A percentile compares a stretch with the other conserved stretches of the same genome.
phyloP scores from a whole-genome alignment of 78 protist genomes.

The Dictyostelium firmibasis region DNA sequence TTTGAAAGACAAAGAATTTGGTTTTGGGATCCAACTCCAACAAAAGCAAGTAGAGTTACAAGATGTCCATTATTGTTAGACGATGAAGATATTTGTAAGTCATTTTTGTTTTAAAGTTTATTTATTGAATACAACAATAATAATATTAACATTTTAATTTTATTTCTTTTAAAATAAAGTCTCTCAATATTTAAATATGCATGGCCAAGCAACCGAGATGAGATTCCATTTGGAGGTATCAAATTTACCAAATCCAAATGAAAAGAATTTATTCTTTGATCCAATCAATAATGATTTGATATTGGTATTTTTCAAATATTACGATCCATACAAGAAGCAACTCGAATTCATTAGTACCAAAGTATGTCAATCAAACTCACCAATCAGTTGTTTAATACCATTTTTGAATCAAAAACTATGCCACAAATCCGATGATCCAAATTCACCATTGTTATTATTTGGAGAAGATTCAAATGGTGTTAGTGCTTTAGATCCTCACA shows the following conservation, averaged over 20 bases:
- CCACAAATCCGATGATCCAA: background rate
- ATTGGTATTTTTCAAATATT: slow-evolving; percentile 60
- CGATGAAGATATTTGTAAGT: slow-evolving; percentile 75
- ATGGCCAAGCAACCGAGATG: slow-evolving; percentile 40
- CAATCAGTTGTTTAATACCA: slow-evolving; percentile 30
- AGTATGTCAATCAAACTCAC: slow-evolving; percentile 19
- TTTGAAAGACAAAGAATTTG: slow-evolving; percentile 79
- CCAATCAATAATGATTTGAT: slow-evolving; percentile 38
- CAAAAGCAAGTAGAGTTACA: slow-evolving; percentile 37
- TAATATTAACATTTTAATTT: background rate
- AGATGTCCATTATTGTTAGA: slow-evolving; percentile 64
- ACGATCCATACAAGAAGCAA: slow-evolving; percentile 46
- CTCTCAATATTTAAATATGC: slow-evolving; percentile 48
- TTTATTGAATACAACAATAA: too few relatives aligned
- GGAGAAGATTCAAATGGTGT: slow-evolving; percentile 62
- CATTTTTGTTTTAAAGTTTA: background rate
- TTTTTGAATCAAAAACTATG: slow-evolving; percentile 57
- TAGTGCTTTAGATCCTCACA: slow-evolving; percentile 47
- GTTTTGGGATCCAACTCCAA: slow-evolving; percentile 69
- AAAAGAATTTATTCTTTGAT: slow-evolving; percentile 70
- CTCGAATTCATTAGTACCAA: slow-evolving; percentile 38
- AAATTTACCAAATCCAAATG: slow-evolving; percentile 60
- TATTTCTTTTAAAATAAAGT: background rate
- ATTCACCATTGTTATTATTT: slow-evolving; percentile 43
- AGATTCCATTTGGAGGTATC: slow-evolving; percentile 77